These are phyloP conservation scores for Coemansia sp. DNA, from an alignment of 192 early-diverging fungal genomes.

Conservation along the genomic window DNA sequence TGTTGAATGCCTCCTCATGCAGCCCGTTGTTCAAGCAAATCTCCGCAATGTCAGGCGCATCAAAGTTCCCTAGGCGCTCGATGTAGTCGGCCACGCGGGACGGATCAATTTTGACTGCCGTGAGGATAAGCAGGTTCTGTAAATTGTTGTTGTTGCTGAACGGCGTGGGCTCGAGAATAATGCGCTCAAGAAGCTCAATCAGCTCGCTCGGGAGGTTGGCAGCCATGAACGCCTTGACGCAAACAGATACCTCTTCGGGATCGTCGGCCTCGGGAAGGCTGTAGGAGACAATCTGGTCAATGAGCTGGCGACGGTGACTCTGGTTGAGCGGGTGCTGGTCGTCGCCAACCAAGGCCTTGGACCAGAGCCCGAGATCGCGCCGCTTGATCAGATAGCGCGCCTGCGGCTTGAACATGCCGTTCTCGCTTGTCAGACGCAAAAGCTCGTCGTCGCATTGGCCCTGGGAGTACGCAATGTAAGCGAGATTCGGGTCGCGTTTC, in stretches of 20 bases:
- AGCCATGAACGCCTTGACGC: slow-evolving; percentile 98
- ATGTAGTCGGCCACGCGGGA: slow-evolving; percentile 95
- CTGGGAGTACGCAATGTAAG: slow-evolving; percentile 91
- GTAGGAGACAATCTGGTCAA: slow-evolving; percentile 92
- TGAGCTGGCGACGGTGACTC: slow-evolving; percentile 78
- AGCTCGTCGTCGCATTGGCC: slow-evolving; percentile 95
- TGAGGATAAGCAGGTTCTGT: slow-evolving; percentile 97
- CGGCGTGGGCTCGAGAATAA: slow-evolving; percentile 87
- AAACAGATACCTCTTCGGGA: slow-evolving; percentile 96
- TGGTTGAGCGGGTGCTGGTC: slow-evolving; percentile 68
- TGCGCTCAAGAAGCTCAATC: slow-evolving; percentile 95
- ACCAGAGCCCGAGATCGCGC: slow-evolving; percentile 84
- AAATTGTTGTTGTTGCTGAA: slow-evolving; percentile 96
- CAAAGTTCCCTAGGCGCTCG: slow-evolving; percentile 91
- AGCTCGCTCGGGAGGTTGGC: slow-evolving; percentile 94
- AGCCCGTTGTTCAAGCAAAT: slow-evolving; percentile 88
- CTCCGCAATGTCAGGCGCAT: slow-evolving; percentile 96
- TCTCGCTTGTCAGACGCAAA: slow-evolving; percentile 95
- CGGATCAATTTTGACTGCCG: slow-evolving; percentile 94
- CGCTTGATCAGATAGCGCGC: slow-evolving; percentile 93
- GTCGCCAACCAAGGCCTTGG: slow-evolving; percentile 67
- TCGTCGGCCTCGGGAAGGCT: slow-evolving; percentile 93
- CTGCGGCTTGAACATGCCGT: slow-evolving; percentile 99
- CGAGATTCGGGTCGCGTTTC: slow-evolving; percentile 95
- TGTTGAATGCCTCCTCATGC: slow-evolving; percentile 94